Evolutionary conservation across 1,284 basidiomycete species (phyloP), one percentile per base, ranked within the genome.

Genomic region (Neotropicomus parvogracilis): DNA sequence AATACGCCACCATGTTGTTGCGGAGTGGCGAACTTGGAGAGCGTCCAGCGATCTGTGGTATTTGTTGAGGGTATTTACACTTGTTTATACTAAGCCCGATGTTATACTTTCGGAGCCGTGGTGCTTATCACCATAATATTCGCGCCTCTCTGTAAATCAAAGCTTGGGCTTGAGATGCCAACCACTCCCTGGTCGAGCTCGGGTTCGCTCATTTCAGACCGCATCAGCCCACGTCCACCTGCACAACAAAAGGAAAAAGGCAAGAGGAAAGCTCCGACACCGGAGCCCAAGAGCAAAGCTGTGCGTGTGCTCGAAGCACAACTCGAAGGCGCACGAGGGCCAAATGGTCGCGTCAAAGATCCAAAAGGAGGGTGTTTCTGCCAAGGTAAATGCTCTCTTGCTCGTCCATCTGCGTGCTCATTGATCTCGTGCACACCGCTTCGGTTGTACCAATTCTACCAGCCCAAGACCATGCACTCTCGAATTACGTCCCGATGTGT

Each of bases 351-450:
- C n/a, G 57, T 67, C 32, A 74, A 65, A 52, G 81, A 83, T 62
- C 72, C 78, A 0, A 75, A 74, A 32, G 78, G 79, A 3, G 81
- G 81, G 0, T 87, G 83, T 58, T 87, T 84, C 58, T 87, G 85
- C 57, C 78, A 78, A 71, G 81, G 83, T 81, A 13, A 35, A 49
- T 40, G 0, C 8, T 4, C 17, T 3, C n/a, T 33, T 7, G 12
- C 27, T 14, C 7, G 11, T 21, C 14, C 9, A 12, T 28, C 12
- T 4, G 13, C 26, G 5, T 38, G 19, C 34, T 13, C 6, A 31
- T 27, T 21, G 34, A 28, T n/a, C 12, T 28, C 46, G 13, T 9
- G n/a, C 21, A 29, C 45, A 5, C 3, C 17, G 14, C 3, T 20
- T 9, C 14, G 3, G 31, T 16, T 13, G 21, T 20, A 19, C 28